Percentiles rank a stretch among this genome's conserved stretches.
phyloP scores from a whole-genome alignment of 2,329 filamentous ascomycete genomes.

The Pseudogymnoascus sp. region DNA sequence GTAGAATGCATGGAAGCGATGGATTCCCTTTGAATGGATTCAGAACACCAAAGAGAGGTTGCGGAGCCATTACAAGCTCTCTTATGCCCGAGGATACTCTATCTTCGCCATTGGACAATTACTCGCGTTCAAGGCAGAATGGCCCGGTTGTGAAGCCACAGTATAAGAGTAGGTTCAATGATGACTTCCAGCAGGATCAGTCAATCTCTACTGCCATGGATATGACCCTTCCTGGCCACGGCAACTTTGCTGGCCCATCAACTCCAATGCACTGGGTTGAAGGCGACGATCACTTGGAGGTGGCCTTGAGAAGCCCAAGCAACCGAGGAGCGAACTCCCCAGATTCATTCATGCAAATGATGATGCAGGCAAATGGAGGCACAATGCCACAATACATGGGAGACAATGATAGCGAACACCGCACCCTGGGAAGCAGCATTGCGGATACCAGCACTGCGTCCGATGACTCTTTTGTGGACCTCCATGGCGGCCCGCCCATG shows the following conservation, averaged over 20 bases:
- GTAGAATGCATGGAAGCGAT: background rate
- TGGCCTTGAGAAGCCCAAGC: background rate
- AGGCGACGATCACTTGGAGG: background rate
- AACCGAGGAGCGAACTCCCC: background rate
- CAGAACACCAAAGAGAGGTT: background rate
- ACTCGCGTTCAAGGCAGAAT: background rate
- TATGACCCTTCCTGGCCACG: background rate
- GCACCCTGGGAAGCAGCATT: background rate
- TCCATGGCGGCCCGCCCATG: background rate
- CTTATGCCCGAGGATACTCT: background rate
- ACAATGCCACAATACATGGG: constrained; percentile 5
- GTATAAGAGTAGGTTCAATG: background rate
- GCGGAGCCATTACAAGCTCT: background rate
- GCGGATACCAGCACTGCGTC: background rate
- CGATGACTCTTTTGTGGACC: background rate
- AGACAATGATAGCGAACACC: background rate
- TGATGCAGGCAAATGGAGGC: background rate
- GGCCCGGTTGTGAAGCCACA: background rate
- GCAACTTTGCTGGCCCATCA: background rate
- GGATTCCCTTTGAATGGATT: background rate
- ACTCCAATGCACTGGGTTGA: background rate
- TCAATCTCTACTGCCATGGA: background rate
- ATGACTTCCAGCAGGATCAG: background rate
- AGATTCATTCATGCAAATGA: constrained; percentile 2
- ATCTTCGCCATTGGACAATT: background rate